Evolutionary conservation across 2,329 filamentous ascomycete species (phyloP).

Genomic region (Penicillium sp.): DNA sequence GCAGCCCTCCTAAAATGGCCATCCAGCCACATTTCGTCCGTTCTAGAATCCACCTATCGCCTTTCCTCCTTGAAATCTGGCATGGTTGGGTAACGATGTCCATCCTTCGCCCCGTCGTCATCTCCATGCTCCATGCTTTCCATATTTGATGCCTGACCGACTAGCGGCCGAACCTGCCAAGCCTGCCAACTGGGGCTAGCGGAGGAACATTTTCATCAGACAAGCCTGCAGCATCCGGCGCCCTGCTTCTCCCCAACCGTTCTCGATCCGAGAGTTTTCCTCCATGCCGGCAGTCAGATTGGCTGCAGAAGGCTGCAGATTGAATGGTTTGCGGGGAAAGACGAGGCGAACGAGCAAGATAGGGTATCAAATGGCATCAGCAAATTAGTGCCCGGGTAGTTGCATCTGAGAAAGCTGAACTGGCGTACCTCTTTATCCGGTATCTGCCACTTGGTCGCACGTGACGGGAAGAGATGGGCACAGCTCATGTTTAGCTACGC

Average conservation of each 20-base stretch:
- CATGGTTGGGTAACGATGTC: slow-evolving; percentile 2
- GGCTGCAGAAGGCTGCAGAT: slow-evolving; percentile 8
- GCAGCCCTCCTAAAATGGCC: slow-evolving; percentile 16
- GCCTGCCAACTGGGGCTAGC: not conserved
- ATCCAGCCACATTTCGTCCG: slow-evolving; percentile 5
- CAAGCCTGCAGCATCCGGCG: not conserved
- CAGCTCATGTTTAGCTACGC: too few relatives aligned
- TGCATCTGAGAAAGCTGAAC: too few relatives aligned
- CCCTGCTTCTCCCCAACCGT: not conserved
- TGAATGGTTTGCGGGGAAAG: not conserved
- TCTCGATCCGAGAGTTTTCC: not conserved
- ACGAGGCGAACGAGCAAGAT: not conserved
- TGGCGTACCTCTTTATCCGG: not conserved
- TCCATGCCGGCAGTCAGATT: not conserved
- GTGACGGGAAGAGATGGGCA: too few relatives aligned
- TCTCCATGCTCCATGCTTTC: not conserved
- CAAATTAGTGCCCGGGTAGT: not conserved
- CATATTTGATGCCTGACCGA: not conserved
- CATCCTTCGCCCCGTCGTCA: not conserved
- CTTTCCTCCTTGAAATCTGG: not conserved
- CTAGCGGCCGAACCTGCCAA: not conserved
- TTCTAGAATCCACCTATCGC: slow-evolving; percentile 5
- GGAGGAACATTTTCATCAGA: not conserved
- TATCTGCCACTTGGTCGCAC: not conserved
- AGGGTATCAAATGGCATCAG: not conserved